Conservation (phyloP, 2,329 filamentous ascomycete species). For the Epichloe gansuensis region DNA sequence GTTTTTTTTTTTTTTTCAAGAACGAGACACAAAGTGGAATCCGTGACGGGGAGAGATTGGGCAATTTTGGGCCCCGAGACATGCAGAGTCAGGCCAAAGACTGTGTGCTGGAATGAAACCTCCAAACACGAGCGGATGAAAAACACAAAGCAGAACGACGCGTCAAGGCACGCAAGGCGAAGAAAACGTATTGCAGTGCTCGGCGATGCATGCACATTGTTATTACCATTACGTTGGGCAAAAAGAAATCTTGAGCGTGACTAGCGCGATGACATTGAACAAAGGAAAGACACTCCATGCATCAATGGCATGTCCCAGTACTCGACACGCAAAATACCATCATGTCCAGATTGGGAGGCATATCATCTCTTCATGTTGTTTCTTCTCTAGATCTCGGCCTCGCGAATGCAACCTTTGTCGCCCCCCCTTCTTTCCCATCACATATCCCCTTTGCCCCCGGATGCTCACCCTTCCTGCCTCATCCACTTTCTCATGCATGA, state of each 20-base stretch:
- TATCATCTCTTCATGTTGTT: background rate
- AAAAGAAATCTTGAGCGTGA: background rate
- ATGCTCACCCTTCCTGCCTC: background rate
- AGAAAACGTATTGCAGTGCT: background rate
- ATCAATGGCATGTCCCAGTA: background rate
- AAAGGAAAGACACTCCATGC: background rate
- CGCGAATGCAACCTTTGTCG: background rate
- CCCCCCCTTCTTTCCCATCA: background rate
- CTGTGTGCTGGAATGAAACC: slow-evolving; percentile 1
- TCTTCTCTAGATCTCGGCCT: background rate
- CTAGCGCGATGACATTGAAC: background rate
- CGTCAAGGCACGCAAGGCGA: background rate
- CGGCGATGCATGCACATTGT: background rate
- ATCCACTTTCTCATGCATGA: background rate
- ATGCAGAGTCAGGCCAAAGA: background rate
- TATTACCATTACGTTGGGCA: background rate
- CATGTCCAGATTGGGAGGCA: background rate
- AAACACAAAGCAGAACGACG: background rate
- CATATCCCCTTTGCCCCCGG: background rate
- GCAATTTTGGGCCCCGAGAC: background rate
- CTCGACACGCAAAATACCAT: background rate
- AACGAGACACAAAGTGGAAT: background rate
- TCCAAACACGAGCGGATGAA: background rate
- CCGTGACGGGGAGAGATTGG: background rate
- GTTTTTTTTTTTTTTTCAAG: no score